Conservation (phyloP, 768 basidiomycete genomes). For the Leccinum fibrillosum region DNA sequence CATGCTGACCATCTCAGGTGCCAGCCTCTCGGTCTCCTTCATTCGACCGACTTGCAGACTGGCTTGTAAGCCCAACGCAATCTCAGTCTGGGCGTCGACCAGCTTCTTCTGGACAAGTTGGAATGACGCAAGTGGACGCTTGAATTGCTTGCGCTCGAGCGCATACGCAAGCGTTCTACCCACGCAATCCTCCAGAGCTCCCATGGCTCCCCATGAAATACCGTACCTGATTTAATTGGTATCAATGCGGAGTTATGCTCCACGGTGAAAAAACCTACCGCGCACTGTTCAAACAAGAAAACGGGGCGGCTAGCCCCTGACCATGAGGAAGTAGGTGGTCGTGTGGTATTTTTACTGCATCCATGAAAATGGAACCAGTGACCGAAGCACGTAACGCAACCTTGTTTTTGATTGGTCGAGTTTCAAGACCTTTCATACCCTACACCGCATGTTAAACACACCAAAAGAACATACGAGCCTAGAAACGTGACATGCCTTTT, state of each 20-base stretch:
- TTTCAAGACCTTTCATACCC: slow-evolving; percentile 78
- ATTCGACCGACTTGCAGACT: slow-evolving; percentile 81
- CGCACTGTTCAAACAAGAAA: slow-evolving; percentile 91
- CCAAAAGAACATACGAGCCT: neutral
- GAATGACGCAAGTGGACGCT: slow-evolving; percentile 86
- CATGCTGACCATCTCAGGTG: slow-evolving; percentile 93
- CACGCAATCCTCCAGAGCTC: slow-evolving; percentile 91
- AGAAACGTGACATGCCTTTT: slow-evolving; percentile 56
- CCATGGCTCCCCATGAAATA: slow-evolving; percentile 96
- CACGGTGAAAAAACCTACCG: slow-evolving; percentile 36
- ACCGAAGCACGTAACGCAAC: slow-evolving; percentile 82
- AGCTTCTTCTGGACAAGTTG: slow-evolving; percentile 98
- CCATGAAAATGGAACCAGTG: slow-evolving; percentile 90
- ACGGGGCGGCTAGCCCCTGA: slow-evolving; percentile 77
- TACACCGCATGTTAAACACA: slow-evolving; percentile 27
- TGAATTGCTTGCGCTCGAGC: slow-evolving; percentile 87
- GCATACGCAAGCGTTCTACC: slow-evolving; percentile 75
- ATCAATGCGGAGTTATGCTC: neutral
- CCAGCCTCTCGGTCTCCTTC: slow-evolving; percentile 69
- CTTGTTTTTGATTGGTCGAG: slow-evolving; percentile 91
- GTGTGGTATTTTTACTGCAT: slow-evolving; percentile 75
- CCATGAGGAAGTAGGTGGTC: slow-evolving; percentile 76
- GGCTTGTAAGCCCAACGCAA: slow-evolving; percentile 71
- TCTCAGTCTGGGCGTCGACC: slow-evolving; percentile 88
- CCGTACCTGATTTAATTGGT: slow-evolving; percentile 50